Conservation (phyloP, 345 rosid genomes). For the Gynandropsis gynandra region DNA sequence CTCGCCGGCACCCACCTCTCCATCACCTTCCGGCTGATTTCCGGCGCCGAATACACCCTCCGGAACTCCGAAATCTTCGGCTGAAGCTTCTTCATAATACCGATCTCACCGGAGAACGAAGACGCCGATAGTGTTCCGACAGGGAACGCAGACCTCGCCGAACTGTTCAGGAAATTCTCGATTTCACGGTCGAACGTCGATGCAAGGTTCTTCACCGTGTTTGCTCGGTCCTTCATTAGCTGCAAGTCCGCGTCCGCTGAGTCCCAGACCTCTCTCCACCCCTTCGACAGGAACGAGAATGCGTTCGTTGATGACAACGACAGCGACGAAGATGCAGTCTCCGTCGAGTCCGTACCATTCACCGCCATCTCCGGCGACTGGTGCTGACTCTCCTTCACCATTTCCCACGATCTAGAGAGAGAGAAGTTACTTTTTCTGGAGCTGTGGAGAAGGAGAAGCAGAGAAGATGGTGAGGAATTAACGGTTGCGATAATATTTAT, state of each 20-base stretch:
- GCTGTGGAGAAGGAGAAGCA: conserved; percentile 8
- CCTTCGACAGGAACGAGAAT: conserved; percentile 69
- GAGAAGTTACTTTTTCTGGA: conserved; percentile 12
- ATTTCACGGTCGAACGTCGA: conserved; percentile 77
- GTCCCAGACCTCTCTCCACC: conserved; percentile 88
- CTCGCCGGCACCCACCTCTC: conserved; percentile 72
- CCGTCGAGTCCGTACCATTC: not conserved
- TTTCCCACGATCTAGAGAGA: conserved; percentile 26
- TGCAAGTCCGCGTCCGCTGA: conserved; percentile 93
- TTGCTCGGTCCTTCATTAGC: conserved; percentile 76
- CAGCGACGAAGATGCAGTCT: conserved; percentile 27
- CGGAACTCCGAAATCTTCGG: conserved; percentile 87
- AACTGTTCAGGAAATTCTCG: conserved; percentile 61
- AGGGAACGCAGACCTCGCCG: conserved; percentile 57
- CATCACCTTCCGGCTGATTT: conserved; percentile 71
- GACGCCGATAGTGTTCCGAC: conserved; percentile 41
- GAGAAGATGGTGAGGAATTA: conserved; percentile 12
- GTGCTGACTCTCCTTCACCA: conserved; percentile 35
- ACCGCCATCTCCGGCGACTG: conserved; percentile 21
- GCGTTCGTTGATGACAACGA: conserved; percentile 48
- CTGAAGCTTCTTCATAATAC: conserved; percentile 77
- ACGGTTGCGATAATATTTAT: conserved; percentile 35
- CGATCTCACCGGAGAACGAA: conserved; percentile 44
- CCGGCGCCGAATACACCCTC: conserved; percentile 88
- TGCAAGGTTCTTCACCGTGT: conserved; percentile 77